Percentiles rank a stretch among this genome's conserved stretches.
Evolutionary conservation across 2,329 filamentous ascomycete genomes (phyloP).

Genomic region (Elsinoe ampelina): DNA sequence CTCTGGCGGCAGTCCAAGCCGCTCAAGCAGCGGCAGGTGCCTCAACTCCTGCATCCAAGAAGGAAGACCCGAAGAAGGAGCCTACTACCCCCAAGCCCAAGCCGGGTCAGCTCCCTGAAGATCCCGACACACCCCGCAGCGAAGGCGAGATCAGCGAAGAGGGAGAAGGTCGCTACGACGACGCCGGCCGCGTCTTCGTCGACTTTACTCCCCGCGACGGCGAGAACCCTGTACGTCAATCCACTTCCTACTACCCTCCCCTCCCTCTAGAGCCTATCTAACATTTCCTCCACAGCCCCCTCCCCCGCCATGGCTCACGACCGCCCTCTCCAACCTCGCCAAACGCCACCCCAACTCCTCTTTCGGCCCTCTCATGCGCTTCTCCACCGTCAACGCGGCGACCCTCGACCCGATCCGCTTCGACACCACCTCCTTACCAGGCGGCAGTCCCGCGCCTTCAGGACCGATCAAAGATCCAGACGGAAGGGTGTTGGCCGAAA

Average conservation of each 20-base stretch:
- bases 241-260: background rate
- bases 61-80: constrained; percentile 2
- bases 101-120: background rate
- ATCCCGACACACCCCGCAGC: background rate
- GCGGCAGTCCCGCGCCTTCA: constrained; percentile 46
- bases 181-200: constrained; percentile 56
- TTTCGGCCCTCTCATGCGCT: constrained; percentile 88
- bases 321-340: constrained; percentile 63
- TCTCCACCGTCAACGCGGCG: constrained; percentile 65
- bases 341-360: constrained; percentile 65
- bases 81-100: background rate
- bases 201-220: constrained; percentile 50
- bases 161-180: constrained; percentile 21
- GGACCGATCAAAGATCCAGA: constrained; percentile 50
- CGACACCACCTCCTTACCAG: constrained; percentile 29
- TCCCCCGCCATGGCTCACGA: constrained; percentile 74
- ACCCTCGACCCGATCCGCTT: constrained; percentile 56
- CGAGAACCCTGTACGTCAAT: constrained; percentile 52
- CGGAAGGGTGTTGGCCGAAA: constrained; percentile 6
- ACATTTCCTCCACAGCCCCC: constrained; percentile 51
- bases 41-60: constrained; percentile 15
- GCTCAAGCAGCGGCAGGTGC: constrained; percentile 10
- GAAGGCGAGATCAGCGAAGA: constrained; percentile 8
- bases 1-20: constrained; percentile 34
- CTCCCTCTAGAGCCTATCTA: background rate